Conservation (phyloP, 2,329 filamentous ascomycete species). For the Pseudogymnoascus sp. region DNA sequence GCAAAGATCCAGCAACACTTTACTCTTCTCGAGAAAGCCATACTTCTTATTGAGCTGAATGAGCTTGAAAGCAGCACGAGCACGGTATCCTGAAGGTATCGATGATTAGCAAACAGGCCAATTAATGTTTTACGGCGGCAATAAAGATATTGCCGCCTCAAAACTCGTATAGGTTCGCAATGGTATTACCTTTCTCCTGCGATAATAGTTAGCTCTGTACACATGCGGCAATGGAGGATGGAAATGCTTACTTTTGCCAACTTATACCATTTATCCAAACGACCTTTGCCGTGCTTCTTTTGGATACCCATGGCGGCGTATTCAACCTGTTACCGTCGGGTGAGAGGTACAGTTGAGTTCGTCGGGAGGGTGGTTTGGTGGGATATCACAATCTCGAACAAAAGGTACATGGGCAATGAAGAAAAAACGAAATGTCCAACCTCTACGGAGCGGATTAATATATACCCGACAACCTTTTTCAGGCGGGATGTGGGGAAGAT, state of each 20-base stretch:
- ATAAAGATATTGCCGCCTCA: not conserved
- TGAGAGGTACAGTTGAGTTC: not conserved
- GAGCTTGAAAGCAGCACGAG: slow-evolving; percentile 93
- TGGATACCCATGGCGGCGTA: slow-evolving; percentile 72
- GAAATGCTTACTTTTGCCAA: slow-evolving; percentile 81
- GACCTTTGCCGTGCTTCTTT: slow-evolving; percentile 98
- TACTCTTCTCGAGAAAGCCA: slow-evolving; percentile 94
- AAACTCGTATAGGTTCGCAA: not conserved
- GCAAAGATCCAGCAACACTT: slow-evolving; percentile 93
- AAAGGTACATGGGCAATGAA: slow-evolving; percentile 9
- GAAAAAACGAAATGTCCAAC: slow-evolving; percentile 9
- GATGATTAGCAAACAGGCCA: not conserved
- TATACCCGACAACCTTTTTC: not conserved
- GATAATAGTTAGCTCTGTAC: slow-evolving; percentile 4
- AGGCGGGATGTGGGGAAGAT: slow-evolving; percentile 1
- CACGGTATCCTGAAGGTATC: slow-evolving; percentile 61
- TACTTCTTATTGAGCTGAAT: slow-evolving; percentile 99
- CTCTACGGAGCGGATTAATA: not conserved
- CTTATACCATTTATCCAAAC: slow-evolving; percentile 98
- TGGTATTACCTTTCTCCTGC: slow-evolving; percentile 8
- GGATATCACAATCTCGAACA: slow-evolving; percentile 7
- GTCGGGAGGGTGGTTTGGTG: slow-evolving; percentile 2
- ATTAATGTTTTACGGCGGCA: not conserved
- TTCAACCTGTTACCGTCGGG: slow-evolving; percentile 4
- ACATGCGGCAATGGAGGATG: slow-evolving; percentile 15